These are phyloP conservation scores for Pythium phragmitis DNA, from an alignment of 352 stramenopile genomes.

Conservation along the genomic window DNA sequence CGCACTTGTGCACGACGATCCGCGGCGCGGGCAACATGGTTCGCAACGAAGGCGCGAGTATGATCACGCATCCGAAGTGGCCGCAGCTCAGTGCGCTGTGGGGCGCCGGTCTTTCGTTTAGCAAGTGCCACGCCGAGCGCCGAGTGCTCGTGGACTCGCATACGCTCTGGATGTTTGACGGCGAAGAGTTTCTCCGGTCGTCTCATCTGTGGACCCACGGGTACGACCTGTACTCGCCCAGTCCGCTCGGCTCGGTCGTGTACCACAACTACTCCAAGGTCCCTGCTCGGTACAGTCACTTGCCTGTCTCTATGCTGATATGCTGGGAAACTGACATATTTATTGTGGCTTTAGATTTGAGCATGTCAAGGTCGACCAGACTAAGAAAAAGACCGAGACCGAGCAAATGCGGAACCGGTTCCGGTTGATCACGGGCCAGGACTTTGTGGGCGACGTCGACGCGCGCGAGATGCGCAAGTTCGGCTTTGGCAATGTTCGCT, in stretches of 20 bases:
- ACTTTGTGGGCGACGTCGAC: slow-evolving; percentile 35
- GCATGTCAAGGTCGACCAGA: slow-evolving; percentile 35
- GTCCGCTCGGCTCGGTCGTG: slow-evolving; percentile 33
- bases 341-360: slow-evolving; percentile 26
- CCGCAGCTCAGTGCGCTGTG: slow-evolving; percentile 73
- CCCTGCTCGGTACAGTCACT: slow-evolving; percentile 25
- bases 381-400: slow-evolving; percentile 29
- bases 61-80: slow-evolving; percentile 73
- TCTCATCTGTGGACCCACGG: slow-evolving; percentile 42
- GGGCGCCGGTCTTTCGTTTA: slow-evolving; percentile 79
- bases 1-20: slow-evolving; percentile 75
- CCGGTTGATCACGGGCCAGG: slow-evolving; percentile 32
- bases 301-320: neutral
- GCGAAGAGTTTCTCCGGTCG: slow-evolving; percentile 39
- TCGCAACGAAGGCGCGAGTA: slow-evolving; percentile 74
- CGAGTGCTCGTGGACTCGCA: slow-evolving; percentile 75
- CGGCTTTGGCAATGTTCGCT: slow-evolving; percentile 31
- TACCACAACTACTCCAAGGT: slow-evolving; percentile 53
- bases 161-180: slow-evolving; percentile 58
- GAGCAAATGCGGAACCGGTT: slow-evolving; percentile 35
- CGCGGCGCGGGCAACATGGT: slow-evolving; percentile 66
- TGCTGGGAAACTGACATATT: neutral
- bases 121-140: slow-evolving; percentile 81
- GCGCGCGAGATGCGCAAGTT: slow-evolving; percentile 38
- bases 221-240: slow-evolving; percentile 44